These are phyloP conservation scores for Mycena polygramma DNA, from an alignment of 768 basidiomycete genomes.

Conservation along the genomic window DNA sequence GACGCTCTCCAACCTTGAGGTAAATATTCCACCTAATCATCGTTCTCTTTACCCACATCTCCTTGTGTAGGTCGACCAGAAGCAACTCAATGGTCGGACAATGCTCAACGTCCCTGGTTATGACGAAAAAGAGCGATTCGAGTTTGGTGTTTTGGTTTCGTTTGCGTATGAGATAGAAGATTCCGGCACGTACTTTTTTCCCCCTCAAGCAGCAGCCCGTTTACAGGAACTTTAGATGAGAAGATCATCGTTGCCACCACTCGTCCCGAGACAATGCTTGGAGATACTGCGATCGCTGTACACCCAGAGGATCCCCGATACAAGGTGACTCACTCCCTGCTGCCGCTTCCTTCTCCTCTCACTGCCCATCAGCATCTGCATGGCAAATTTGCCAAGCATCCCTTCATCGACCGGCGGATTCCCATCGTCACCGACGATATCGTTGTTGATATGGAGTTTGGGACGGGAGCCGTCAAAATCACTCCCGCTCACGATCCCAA, in stretches of 20 bases:
- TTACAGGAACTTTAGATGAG: constrained; percentile 68
- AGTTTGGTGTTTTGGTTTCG: constrained; percentile 96
- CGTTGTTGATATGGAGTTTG: constrained; percentile 95
- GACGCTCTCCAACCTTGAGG: constrained; percentile 97
- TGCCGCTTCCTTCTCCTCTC: background rate
- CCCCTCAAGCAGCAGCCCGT: background rate
- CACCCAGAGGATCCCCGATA: constrained; percentile 95
- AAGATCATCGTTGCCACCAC: constrained; percentile 95
- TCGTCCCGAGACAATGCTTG: constrained; percentile 98
- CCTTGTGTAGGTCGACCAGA: constrained; percentile 84
- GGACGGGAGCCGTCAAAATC: constrained; percentile 99
- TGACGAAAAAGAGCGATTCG: constrained; percentile 93
- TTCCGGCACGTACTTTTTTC: constrained; percentile 62
- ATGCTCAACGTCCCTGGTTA: constrained; percentile 94
- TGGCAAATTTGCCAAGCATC: constrained; percentile 91
- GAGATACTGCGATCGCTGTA: constrained; percentile 96
- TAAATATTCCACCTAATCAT: constrained; percentile 43
- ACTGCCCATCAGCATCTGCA: constrained; percentile 77
- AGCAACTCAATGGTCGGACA: constrained; percentile 87
- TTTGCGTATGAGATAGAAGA: constrained; percentile 94
- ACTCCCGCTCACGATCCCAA: constrained; percentile 98
- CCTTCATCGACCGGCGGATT: constrained; percentile 87
- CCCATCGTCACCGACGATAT: constrained; percentile 91
- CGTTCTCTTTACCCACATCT: background rate
- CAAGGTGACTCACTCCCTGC: constrained; percentile 58